Evolutionary conservation across 2,329 filamentous ascomycete genomes (phyloP).

Genomic region (Sarocladiaceae sp.): DNA sequence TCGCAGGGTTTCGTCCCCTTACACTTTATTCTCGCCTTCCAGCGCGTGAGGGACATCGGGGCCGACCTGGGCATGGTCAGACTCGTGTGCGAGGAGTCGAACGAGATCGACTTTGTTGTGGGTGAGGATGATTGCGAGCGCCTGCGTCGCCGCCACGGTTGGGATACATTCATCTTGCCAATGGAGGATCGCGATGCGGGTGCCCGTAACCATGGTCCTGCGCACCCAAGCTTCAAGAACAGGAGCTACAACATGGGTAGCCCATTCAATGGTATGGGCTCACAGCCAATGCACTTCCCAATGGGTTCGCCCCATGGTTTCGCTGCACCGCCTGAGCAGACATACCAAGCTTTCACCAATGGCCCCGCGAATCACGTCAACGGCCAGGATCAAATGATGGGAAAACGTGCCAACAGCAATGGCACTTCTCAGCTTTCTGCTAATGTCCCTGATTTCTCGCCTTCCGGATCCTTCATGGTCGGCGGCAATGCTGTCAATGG

Average conservation of each 20-base stretch:
- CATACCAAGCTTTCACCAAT: constrained; percentile 1
- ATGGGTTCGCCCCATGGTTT: constrained; percentile 6
- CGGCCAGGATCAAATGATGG: constrained; percentile 8
- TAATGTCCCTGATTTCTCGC: constrained; percentile 19
- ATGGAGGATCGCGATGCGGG: constrained; percentile 64
- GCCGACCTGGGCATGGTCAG: constrained; percentile 67
- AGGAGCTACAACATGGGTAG: constrained; percentile 19
- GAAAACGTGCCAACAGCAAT: constrained; percentile 3
- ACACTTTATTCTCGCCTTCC: constrained; percentile 75
- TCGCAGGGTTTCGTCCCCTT: constrained; percentile 86
- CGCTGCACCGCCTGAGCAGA: constrained; percentile 20
- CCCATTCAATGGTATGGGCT: constrained; percentile 23
- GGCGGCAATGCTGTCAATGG: constrained; percentile 4
- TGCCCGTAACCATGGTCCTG: constrained; percentile 66
- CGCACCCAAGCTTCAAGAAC: constrained; percentile 31
- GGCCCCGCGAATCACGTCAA: constrained; percentile 8
- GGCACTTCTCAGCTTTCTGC: constrained; percentile 16
- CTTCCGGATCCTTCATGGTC: constrained; percentile 9
- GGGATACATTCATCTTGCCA: constrained; percentile 73
- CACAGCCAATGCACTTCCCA: constrained; percentile 15
- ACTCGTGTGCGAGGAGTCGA: constrained; percentile 65
- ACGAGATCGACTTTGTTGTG: constrained; percentile 65
- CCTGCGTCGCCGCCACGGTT: constrained; percentile 66
- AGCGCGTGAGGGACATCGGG: constrained; percentile 49
- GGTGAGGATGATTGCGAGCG: constrained; percentile 75